Evolutionary conservation across 1,284 basidiomycete species (phyloP).

Genomic region (Megacollybia platyphylla): DNA sequence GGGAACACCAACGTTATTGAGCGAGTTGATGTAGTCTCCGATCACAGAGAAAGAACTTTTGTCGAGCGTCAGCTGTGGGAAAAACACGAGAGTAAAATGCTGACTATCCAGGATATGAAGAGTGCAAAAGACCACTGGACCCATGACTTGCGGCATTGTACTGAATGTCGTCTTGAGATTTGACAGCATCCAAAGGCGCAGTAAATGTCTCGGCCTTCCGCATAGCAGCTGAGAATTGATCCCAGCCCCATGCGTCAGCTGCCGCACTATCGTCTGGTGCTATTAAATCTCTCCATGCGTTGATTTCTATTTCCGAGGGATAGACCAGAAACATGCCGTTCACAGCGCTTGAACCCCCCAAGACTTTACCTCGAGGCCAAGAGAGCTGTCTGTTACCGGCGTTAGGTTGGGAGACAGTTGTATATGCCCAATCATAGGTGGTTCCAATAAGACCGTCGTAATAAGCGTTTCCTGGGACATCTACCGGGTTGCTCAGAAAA

Average conservation of each 20-base stretch:
- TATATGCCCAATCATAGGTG: conserved; percentile 53
- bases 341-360: conserved; percentile 33
- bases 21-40: conserved; percentile 37
- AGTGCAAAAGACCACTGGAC: conserved; percentile 30
- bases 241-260: conserved; percentile 31
- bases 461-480: conserved; percentile 26
- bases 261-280: conserved; percentile 14
- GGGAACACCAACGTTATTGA: conserved; percentile 31
- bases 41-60: conserved; percentile 31
- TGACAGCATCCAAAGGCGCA: conserved; percentile 22
- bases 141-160: conserved; percentile 29
- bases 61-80: neutral
- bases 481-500: conserved; percentile 9
- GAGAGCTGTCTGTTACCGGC: conserved; percentile 21
- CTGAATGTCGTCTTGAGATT: conserved; percentile 23
- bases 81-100: conserved; percentile 9
- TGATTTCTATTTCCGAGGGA: conserved; percentile 30
- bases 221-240: conserved; percentile 27
- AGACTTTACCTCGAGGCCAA: conserved; percentile 54
- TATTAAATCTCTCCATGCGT: conserved; percentile 27
- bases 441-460: conserved; percentile 33
- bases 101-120: conserved; percentile 38
- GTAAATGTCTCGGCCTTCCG: conserved; percentile 26
- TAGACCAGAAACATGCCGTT: conserved; percentile 54
- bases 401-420: conserved; percentile 35